Evolutionary conservation across 2,329 filamentous ascomycete species (phyloP), one percentile per base, ranked within the genome.

Genomic region (Juglanconis juglandina): DNA sequence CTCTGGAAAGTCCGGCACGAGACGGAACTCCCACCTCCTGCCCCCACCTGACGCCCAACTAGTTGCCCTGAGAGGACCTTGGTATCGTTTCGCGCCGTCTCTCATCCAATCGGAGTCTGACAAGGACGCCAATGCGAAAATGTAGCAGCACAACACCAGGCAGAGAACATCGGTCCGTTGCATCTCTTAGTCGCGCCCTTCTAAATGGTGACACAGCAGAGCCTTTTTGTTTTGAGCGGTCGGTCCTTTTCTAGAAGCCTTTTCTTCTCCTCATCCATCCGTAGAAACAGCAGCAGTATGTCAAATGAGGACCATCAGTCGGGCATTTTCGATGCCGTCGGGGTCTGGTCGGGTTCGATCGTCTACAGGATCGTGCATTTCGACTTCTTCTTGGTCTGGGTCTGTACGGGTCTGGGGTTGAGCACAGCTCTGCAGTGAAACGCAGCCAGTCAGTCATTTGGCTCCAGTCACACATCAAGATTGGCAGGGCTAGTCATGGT

Each of bases 351-450:
- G 56, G 41, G 14, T 60, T 63, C 49, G 50, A 58, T 52, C 53
- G 65, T 73, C 75, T 83, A 91, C 74, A 91, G 81, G 70, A 91
- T 87, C 51, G 81, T 82, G 79, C 88, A 91, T 79, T 88, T 89
- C 66, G 78, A 77, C 74, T 84, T 84, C 74, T 84, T 84, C 79
- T 88, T 88, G 69, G 80, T 75, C 79, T 86, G 83, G 61, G 74
- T 77, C 35, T 76, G 69, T 64, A 81, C 76, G 24, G 86, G 85
- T 68, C 84, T 80, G 60, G 89, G 88, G 76, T 87, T 90, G 63
- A 92, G 79, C 53, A 91, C 88, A 64, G 88, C 88, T 69, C 88
- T 91, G 68, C 13, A 17, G 3, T 11, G 24, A 62, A 10, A 48
- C 24, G 51, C 63, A 64, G 59, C 71, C 65, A 24, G 55, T 58